phyloP scores from a whole-genome alignment of 2,329 filamentous ascomycete species.

The Trichoderma polysporum region DNA sequence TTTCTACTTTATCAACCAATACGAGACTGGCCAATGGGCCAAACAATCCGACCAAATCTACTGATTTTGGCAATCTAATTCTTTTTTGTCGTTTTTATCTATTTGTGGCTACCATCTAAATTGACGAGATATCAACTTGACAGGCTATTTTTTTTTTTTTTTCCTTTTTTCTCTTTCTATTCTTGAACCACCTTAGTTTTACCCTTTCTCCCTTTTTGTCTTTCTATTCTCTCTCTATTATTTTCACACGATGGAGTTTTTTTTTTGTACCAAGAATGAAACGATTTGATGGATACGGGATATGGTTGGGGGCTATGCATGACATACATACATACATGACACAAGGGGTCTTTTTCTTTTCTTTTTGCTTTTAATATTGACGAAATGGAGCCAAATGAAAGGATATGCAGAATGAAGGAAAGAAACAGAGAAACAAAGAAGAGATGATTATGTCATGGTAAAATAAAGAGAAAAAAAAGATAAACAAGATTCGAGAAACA shows the following conservation, averaged over 20 bases:
- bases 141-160: neutral
- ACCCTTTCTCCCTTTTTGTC: neutral
- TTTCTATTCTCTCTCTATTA: neutral
- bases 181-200: neutral
- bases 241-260: neutral
- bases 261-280: conserved; percentile 7
- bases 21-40: neutral
- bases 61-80: neutral
- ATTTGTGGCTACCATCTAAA: neutral
- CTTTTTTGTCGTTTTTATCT: neutral
- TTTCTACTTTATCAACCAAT: neutral
- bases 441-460: neutral
- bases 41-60: neutral
- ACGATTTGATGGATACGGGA: conserved; percentile 4
- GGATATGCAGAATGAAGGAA: neutral
- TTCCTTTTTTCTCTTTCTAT: neutral
- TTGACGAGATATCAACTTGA: neutral
- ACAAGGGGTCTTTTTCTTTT: neutral
- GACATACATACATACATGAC: neutral
- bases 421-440: neutral
- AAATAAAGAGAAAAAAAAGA: conserved; percentile 14
- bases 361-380: neutral
- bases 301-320: conserved; percentile 1
- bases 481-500: neutral
- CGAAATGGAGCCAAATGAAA: neutral